Conservation (phyloP, 768 basidiomycete species). For the Harrya chromipes region DNA sequence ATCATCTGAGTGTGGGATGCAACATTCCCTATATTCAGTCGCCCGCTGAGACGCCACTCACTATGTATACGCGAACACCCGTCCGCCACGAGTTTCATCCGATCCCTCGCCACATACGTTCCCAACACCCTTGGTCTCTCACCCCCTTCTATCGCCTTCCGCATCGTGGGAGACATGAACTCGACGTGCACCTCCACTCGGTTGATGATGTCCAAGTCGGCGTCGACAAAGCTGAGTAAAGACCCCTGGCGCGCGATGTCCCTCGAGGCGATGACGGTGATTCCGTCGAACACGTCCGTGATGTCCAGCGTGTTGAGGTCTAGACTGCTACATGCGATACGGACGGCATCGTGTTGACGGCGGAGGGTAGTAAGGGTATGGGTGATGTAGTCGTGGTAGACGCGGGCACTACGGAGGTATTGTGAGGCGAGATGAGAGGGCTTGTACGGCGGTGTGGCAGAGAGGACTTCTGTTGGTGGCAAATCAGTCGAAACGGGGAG, state of each 20-base stretch:
- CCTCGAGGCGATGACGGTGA: conserved; percentile 49
- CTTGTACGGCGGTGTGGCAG: conserved; percentile 70
- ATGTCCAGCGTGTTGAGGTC: conserved; percentile 73
- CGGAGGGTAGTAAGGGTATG: conserved; percentile 51
- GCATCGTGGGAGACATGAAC: conserved; percentile 64
- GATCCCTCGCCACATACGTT: conserved; percentile 74
- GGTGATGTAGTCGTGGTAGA: conserved; percentile 61
- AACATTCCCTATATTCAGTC: background rate
- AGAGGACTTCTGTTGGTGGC: conserved; percentile 46
- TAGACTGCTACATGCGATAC: conserved; percentile 68
- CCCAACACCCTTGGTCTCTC: conserved; percentile 67
- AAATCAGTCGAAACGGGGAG: background rate
- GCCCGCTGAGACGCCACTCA: conserved; percentile 28
- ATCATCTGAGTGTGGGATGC: conserved; percentile 45
- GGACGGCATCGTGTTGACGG: conserved; percentile 66
- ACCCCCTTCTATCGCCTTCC: conserved; percentile 70
- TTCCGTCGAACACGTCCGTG: conserved; percentile 63
- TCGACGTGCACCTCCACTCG: conserved; percentile 69
- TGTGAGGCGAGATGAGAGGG: conserved; percentile 64
- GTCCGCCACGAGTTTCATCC: conserved; percentile 79
- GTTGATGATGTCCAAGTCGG: conserved; percentile 69
- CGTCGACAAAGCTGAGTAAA: conserved; percentile 60
- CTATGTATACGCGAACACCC: conserved; percentile 68
- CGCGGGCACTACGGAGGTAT: conserved; percentile 59
- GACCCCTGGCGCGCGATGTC: conserved; percentile 67